phyloP scores from a whole-genome alignment of 805 yeast species.

The Ogataea zsoltii region DNA sequence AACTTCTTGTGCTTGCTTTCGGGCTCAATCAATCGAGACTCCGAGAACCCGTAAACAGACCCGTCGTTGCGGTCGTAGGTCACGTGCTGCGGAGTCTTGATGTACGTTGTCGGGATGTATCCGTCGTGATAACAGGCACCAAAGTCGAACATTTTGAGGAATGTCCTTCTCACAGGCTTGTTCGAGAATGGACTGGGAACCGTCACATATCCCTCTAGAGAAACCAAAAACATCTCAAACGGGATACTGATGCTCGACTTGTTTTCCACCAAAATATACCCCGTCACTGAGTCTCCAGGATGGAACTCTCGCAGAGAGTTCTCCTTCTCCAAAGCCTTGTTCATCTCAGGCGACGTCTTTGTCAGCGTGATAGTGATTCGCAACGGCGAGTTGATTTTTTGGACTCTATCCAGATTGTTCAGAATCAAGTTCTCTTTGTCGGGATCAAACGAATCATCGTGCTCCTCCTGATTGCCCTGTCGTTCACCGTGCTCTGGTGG shows the following conservation, averaged over 20 bases:
- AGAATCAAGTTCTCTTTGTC: conserved; percentile 23
- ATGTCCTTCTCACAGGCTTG: conserved; percentile 29
- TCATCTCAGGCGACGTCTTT: conserved; percentile 40
- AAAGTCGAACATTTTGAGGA: conserved; percentile 51
- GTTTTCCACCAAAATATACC: conserved; percentile 47
- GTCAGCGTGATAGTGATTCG: conserved; percentile 36
- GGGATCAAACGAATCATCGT: conserved; percentile 4
- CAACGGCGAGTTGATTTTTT: conserved; percentile 23
- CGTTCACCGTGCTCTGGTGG: background rate
- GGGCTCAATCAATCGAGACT: conserved; percentile 44
- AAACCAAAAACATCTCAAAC: conserved; percentile 59
- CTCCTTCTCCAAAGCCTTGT: conserved; percentile 26
- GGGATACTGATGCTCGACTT: conserved; percentile 40
- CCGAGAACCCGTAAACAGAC: conserved; percentile 41
- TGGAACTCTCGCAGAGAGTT: conserved; percentile 51
- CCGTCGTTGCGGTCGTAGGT: conserved; percentile 27
- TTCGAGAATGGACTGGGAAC: conserved; percentile 16
- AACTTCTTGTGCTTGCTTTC: conserved; percentile 52
- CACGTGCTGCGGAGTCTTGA: conserved; percentile 20
- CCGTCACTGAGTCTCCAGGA: conserved; percentile 64
- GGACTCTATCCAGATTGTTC: conserved; percentile 25
- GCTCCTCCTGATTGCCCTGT: background rate
- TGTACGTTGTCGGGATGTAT: conserved; percentile 26
- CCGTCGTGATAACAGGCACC: conserved; percentile 47
- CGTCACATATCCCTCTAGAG: conserved; percentile 48